Conservation (phyloP, 768 basidiomycete species). For the Trametes meyenii region DNA sequence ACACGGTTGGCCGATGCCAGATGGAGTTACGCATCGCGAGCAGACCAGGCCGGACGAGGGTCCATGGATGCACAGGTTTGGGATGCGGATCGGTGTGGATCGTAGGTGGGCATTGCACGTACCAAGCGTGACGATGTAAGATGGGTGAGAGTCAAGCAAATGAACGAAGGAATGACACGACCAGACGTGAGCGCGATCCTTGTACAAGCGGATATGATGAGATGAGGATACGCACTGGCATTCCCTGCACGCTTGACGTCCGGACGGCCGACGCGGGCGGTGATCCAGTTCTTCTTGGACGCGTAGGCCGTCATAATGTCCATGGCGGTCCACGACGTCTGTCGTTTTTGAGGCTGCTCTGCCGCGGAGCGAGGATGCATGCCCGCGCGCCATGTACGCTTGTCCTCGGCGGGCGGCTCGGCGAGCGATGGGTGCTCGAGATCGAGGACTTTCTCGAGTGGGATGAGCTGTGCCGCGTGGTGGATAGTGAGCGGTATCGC, state of each 20-base stretch:
- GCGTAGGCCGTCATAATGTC: slow-evolving; percentile 84
- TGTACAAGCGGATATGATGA: background rate
- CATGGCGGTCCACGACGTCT: slow-evolving; percentile 76
- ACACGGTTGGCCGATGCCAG: too few relatives aligned
- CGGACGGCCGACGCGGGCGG: slow-evolving; percentile 88
- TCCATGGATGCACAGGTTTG: background rate
- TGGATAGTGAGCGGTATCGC: slow-evolving; percentile 85
- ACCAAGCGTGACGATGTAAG: background rate
- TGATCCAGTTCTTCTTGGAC: slow-evolving; percentile 77
- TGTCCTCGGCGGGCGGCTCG: slow-evolving; percentile 50
- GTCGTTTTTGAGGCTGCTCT: slow-evolving; percentile 13
- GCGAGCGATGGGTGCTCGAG: slow-evolving; percentile 53
- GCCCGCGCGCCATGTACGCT: slow-evolving; percentile 73
- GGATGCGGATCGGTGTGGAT: background rate
- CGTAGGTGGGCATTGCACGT: background rate
- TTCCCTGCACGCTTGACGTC: slow-evolving; percentile 91
- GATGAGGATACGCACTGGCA: slow-evolving; percentile 60
- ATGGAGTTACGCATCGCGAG: background rate
- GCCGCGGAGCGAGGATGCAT: slow-evolving; percentile 33
- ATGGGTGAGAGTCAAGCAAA: background rate
- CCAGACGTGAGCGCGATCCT: background rate
- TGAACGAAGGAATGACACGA: background rate
- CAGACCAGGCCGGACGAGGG: too few relatives aligned
- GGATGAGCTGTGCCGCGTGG: slow-evolving; percentile 65
- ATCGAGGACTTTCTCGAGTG: slow-evolving; percentile 71